phyloP scores from a whole-genome alignment of 306 rosid genomes.

The Corylus heterophylla region DNA sequence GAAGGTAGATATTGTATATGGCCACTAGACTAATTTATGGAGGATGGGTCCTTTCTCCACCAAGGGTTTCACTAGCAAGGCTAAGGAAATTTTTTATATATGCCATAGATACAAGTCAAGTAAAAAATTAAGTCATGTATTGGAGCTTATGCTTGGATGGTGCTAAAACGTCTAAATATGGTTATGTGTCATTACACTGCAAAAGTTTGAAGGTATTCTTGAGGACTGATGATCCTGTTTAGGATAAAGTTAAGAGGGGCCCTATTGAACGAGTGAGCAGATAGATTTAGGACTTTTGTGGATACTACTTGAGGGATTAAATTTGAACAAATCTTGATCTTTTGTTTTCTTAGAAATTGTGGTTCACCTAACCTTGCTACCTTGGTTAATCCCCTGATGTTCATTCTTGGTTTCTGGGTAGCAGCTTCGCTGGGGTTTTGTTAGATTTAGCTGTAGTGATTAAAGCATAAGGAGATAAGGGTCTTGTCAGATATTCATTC shows the following conservation, averaged over 20 bases:
- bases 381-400: neutral
- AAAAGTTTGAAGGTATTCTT: neutral
- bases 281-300: neutral
- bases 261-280: neutral
- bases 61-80: neutral
- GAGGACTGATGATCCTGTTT: neutral
- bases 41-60: neutral
- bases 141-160: neutral
- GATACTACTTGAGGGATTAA: neutral
- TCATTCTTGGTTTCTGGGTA: neutral
- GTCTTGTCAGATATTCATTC: neutral
- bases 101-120: neutral
- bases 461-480: neutral
- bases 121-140: neutral
- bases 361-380: neutral
- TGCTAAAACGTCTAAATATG: neutral
- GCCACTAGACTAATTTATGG: neutral
- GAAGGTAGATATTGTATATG: neutral
- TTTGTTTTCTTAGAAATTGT: neutral
- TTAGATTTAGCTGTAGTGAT: neutral
- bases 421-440: neutral
- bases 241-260: neutral
- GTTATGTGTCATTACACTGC: neutral
- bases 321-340: neutral
- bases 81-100: neutral